These are phyloP conservation scores for Arachnomyces sp. DNA, from an alignment of 2,329 filamentous ascomycete genomes.

Conservation along the genomic window DNA sequence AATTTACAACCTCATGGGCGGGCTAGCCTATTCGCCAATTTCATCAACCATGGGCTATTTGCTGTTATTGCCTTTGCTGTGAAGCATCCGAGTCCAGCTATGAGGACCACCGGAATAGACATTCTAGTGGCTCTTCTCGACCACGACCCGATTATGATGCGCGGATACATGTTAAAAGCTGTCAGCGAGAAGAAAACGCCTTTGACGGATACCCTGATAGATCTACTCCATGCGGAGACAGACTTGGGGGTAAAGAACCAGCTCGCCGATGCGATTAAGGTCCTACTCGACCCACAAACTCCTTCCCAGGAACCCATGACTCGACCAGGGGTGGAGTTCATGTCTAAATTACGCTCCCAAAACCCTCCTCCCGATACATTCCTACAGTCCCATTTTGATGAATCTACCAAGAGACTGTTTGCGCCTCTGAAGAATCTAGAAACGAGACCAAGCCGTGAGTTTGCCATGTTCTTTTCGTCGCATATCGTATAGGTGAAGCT, in stretches of 20 bases:
- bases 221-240: conserved; percentile 80
- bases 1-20: conserved; percentile 79
- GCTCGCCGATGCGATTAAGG: conserved; percentile 89
- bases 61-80: conserved; percentile 87
- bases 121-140: conserved; percentile 91
- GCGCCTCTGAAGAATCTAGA: conserved; percentile 77
- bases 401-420: conserved; percentile 77
- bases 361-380: conserved; percentile 78
- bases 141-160: conserved; percentile 89
- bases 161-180: conserved; percentile 84
- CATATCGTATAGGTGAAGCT: conserved; percentile 5
- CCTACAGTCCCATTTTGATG: conserved; percentile 80
- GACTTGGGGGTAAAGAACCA: conserved; percentile 94
- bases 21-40: conserved; percentile 78
- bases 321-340: conserved; percentile 59
- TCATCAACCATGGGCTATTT: conserved; percentile 78
- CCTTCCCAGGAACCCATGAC: conserved; percentile 51
- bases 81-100: conserved; percentile 70
- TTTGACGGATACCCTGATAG: conserved; percentile 85
- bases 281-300: conserved; percentile 69
- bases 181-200: conserved; percentile 78
- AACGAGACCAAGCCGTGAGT: conserved; percentile 47
- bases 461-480: neutral
- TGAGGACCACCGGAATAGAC: conserved; percentile 87
- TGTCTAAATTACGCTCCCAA: conserved; percentile 52